These are phyloP conservation scores for Echium plantagineum DNA, from an alignment of 257 asterid genomes.

Conservation along the genomic window DNA sequence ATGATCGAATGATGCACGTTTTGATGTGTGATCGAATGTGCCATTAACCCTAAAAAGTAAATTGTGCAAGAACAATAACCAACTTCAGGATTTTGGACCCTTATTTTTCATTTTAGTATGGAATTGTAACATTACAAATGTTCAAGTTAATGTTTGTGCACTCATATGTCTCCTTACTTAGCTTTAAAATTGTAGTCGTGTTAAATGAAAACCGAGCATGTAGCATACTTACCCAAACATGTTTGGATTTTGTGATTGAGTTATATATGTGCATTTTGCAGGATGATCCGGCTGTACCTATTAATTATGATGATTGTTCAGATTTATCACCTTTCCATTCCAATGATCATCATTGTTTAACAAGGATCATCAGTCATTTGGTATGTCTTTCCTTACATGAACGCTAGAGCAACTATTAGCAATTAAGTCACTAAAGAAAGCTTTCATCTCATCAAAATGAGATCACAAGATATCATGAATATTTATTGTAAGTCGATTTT, in stretches of 20 bases:
- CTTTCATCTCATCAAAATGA: background rate
- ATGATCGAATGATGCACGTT: no score
- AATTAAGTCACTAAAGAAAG: background rate
- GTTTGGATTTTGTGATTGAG: background rate
- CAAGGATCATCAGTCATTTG: conserved; percentile 33
- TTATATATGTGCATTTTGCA: conserved; percentile 13
- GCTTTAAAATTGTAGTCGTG: no score
- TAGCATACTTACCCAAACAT: no score
- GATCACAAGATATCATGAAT: background rate
- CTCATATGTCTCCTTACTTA: no score
- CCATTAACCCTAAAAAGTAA: no score
- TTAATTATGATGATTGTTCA: conserved; percentile 12
- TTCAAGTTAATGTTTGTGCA: no score
- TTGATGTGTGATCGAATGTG: no score
- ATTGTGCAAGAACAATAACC: no score
- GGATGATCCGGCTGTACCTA: conserved; percentile 28
- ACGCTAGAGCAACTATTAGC: background rate
- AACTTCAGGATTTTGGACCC: no score
- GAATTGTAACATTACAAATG: no score
- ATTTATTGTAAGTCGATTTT: background rate
- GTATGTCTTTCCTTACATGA: conserved; percentile 21
- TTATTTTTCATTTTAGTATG: no score
- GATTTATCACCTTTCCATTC: conserved; percentile 13
- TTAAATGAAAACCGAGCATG: background rate
- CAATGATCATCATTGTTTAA: conserved; percentile 35